Conservation (phyloP, 116 monocot species). For the Posidonia oceanica region DNA sequence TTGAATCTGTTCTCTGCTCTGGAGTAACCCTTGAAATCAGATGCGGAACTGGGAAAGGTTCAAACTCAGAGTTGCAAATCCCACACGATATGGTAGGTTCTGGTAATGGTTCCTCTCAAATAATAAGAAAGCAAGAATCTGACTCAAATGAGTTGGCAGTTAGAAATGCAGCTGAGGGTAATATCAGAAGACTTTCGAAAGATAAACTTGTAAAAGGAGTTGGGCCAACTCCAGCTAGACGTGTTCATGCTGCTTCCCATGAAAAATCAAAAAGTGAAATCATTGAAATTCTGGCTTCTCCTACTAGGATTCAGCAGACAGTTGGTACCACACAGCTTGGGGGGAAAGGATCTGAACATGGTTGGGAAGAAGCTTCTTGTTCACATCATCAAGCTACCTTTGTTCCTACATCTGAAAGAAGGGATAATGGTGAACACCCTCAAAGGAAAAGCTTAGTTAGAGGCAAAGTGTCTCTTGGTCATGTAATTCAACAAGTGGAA, state of each 20-base stretch:
- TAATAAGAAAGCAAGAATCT: too few species aligned
- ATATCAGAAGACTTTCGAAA: conserved; percentile 16
- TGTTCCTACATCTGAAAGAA: conserved; percentile 17
- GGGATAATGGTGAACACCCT: conserved; percentile 15
- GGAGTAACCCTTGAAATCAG: conserved; percentile 75
- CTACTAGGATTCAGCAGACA: conserved; percentile 10
- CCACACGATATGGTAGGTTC: conserved; percentile 11
- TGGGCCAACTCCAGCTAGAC: conserved; percentile 17
- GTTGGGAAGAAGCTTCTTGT: conserved; percentile 31
- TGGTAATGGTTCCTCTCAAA: background rate
- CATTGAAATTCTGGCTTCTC: conserved; percentile 23
- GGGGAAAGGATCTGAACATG: conserved; percentile 17
- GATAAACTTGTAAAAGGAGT: conserved; percentile 16
- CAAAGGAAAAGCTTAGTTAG: conserved; percentile 43
- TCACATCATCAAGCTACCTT: conserved; percentile 20
- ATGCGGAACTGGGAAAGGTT: conserved; percentile 30
- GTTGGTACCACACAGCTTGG: conserved; percentile 5
- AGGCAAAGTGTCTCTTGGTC: conserved; percentile 83
- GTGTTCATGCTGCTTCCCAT: conserved; percentile 9
- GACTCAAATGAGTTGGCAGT: background rate
- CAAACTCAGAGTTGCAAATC: background rate
- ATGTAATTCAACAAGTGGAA: conserved; percentile 77
- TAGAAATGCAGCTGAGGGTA: conserved; percentile 17
- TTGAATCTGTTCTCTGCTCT: conserved; percentile 67
- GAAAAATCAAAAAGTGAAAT: conserved; percentile 45